A percentile compares a stretch with the other conserved stretches of the same genome.
phyloP scores from a whole-genome alignment of 75 land plant genomes.

The Larix kaempferi region DNA sequence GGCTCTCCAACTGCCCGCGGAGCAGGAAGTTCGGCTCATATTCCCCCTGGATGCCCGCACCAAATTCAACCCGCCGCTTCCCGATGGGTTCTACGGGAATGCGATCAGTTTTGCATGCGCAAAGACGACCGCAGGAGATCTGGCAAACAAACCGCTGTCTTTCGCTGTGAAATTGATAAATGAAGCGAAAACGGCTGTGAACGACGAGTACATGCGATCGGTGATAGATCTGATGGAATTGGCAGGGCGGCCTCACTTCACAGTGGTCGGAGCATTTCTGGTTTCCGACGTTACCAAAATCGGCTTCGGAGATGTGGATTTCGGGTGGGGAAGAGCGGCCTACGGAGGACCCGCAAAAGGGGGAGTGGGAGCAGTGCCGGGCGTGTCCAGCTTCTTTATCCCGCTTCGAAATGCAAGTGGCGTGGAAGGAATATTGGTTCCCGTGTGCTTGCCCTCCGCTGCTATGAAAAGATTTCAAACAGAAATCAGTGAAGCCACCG shows the following conservation, averaged over 20 bases:
- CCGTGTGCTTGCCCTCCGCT: too few species aligned
- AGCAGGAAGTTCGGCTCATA: not conserved
- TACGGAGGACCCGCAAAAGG: too few species aligned
- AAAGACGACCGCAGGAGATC: slow-evolving; percentile 35
- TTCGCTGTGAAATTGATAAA: slow-evolving; percentile 54
- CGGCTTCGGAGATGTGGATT: slow-evolving; percentile 30
- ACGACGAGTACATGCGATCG: slow-evolving; percentile 65
- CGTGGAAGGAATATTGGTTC: too few species aligned
- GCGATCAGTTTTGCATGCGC: slow-evolving; percentile 56
- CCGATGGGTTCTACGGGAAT: slow-evolving; percentile 28
- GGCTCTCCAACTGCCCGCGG: too few species aligned
- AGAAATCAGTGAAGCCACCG: too few species aligned
- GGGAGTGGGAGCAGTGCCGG: too few species aligned
- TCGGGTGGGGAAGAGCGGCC: slow-evolving; percentile 41
- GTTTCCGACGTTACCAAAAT: slow-evolving; percentile 34
- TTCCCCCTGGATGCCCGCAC: not conserved
- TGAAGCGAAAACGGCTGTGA: slow-evolving; percentile 46
- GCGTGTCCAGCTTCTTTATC: too few species aligned
- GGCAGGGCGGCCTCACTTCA: slow-evolving; percentile 19
- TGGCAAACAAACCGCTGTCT: slow-evolving; percentile 36
- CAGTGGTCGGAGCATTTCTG: slow-evolving; percentile 23
- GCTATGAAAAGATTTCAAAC: too few species aligned
- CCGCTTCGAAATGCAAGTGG: too few species aligned
- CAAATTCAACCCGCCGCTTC: slow-evolving; percentile 27
- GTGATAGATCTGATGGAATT: slow-evolving; percentile 53